These are phyloP conservation scores for Fagopyrum homotropicum DNA, from an alignment of 148 eudicot genomes.

Conservation along the genomic window DNA sequence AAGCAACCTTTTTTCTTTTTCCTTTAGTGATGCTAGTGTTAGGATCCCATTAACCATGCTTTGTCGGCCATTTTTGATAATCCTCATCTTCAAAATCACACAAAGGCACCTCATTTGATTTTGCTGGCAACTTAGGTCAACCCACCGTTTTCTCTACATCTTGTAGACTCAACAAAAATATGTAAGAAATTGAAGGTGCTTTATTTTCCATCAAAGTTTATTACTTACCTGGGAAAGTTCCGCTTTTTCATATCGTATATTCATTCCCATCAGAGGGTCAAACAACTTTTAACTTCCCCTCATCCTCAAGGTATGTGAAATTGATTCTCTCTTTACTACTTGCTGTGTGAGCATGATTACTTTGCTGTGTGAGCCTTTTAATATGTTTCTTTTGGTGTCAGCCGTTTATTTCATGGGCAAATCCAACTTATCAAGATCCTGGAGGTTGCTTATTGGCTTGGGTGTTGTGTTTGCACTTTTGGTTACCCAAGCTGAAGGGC, in stretches of 20 bases:
- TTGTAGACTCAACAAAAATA: background rate
- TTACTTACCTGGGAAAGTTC: background rate
- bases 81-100: background rate
- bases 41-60: conserved; percentile 7
- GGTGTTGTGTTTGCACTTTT: conserved; percentile 23
- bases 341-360: background rate
- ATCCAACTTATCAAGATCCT: background rate
- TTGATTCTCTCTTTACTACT: background rate
- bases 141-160: background rate
- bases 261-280: background rate
- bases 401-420: background rate
- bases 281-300: background rate
- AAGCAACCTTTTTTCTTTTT: background rate
- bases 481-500: conserved; percentile 40
- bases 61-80: conserved; percentile 4
- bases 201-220: background rate
- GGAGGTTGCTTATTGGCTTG: conserved; percentile 20
- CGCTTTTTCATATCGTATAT: background rate
- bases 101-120: background rate
- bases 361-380: no score
- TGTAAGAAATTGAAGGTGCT: background rate
- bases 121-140: background rate
- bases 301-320: background rate
- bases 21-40: background rate
- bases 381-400: no score